Conservation (phyloP, 192 early-diverging fungal genomes). For the Lunasporangiospora selenospora region DNA sequence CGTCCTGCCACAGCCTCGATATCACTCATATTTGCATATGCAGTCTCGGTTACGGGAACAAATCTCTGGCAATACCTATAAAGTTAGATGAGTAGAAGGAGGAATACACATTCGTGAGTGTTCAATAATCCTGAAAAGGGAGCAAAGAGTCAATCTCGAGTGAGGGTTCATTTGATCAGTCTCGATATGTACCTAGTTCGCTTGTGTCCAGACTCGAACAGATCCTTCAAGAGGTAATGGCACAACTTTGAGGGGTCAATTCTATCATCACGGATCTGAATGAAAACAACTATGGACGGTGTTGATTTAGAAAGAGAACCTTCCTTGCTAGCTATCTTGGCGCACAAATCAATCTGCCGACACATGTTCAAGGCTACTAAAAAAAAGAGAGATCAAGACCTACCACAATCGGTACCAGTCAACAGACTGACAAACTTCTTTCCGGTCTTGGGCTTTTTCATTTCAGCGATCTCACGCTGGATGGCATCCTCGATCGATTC, state of each 20-base stretch:
- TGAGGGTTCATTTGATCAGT: too few relatives aligned
- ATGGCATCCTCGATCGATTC: conserved; percentile 62
- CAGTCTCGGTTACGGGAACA: conserved; percentile 60
- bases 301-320: neutral
- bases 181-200: conserved; percentile 52
- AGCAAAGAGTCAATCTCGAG: too few relatives aligned
- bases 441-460: conserved; percentile 52
- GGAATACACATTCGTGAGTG: too few relatives aligned
- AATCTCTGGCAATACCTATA: conserved; percentile 58
- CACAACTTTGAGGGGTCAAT: conserved; percentile 52
- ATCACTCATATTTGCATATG: conserved; percentile 55
- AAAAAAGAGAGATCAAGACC: neutral
- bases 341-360: too few relatives aligned
- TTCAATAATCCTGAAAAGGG: too few relatives aligned
- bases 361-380: too few relatives aligned
- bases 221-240: conserved; percentile 44
- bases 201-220: conserved; percentile 42
- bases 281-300: conserved; percentile 54
- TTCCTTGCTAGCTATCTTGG: too few relatives aligned
- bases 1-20: conserved; percentile 50
- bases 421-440: conserved; percentile 55
- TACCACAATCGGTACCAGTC: conserved; percentile 62
- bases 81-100: neutral
- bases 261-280: conserved; percentile 46
- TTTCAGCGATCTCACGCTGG: conserved; percentile 56